Conservation (phyloP, 2,329 filamentous ascomycete species). For the Purpureocillium lavendulum region DNA sequence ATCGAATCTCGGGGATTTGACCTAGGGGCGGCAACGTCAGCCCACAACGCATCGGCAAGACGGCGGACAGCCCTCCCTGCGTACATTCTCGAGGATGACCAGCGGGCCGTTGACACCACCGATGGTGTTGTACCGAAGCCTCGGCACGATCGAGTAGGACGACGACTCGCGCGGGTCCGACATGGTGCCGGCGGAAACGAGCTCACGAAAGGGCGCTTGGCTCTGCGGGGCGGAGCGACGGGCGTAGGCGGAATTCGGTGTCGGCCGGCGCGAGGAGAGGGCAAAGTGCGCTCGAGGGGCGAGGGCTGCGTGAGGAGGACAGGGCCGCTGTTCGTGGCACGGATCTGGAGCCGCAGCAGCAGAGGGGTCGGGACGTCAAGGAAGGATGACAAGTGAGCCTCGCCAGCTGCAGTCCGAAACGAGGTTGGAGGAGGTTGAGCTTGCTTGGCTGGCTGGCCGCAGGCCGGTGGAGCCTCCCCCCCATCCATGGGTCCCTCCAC, state of each 20-base stretch:
- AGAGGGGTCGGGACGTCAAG: too few species aligned
- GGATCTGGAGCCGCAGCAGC: too few species aligned
- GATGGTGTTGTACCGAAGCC: constrained; percentile 93
- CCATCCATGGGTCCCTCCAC: constrained; percentile 1
- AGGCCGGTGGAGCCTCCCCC: constrained; percentile 21
- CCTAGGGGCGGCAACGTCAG: constrained; percentile 41
- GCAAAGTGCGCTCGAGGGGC: neutral
- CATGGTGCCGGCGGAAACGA: constrained; percentile 29
- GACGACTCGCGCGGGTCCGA: constrained; percentile 50
- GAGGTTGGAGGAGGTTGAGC: constrained; percentile 31
- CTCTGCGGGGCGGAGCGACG: constrained; percentile 7
- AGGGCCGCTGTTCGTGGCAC: too few species aligned
- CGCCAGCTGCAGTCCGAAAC: constrained; percentile 12
- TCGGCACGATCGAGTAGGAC: constrained; percentile 50
- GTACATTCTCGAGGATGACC: constrained; percentile 92
- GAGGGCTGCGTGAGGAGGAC: too few species aligned
- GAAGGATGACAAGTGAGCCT: constrained; percentile 8
- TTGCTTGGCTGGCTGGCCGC: constrained; percentile 18
- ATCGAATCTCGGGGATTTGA: constrained; percentile 97
- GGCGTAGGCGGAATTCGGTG: constrained; percentile 3
- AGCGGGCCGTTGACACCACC: constrained; percentile 96
- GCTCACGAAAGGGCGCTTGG: constrained; percentile 6
- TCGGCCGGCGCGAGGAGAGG: constrained; percentile 2
- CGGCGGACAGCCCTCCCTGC: neutral
- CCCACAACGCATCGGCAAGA: neutral